Conservation (phyloP, 805 yeast species). For the Metschnikowia similis region DNA sequence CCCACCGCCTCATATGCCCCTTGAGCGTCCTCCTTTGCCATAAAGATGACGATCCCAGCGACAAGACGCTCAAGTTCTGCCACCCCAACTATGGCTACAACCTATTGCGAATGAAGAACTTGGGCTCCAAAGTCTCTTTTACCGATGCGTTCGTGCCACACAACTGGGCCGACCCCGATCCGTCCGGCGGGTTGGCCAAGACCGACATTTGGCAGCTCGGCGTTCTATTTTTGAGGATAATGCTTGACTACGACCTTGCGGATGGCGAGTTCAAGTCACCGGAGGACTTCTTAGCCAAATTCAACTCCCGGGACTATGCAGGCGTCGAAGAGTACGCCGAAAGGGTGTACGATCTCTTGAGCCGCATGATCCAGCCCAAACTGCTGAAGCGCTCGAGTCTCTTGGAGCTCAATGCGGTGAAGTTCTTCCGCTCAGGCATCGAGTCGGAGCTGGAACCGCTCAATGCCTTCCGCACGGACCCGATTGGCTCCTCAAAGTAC, state of each 20-base stretch:
- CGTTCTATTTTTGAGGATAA: conserved; percentile 50
- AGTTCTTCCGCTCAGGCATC: conserved; percentile 70
- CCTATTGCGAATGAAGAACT: conserved; percentile 22
- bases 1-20: conserved; percentile 65
- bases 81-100: conserved; percentile 49
- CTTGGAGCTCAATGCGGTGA: conserved; percentile 76
- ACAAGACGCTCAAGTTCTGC: conserved; percentile 54
- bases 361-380: conserved; percentile 58
- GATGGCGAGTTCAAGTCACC: conserved; percentile 55
- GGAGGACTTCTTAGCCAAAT: conserved; percentile 31
- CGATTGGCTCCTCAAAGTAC: conserved; percentile 13
- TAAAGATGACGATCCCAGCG: conserved; percentile 31
- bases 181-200: conserved; percentile 49
- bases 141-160: conserved; percentile 20
- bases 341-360: conserved; percentile 61
- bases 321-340: conserved; percentile 66
- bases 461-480: neutral
- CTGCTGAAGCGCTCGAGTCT: conserved; percentile 76
- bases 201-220: conserved; percentile 96
- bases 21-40: conserved; percentile 42
- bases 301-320: conserved; percentile 32
- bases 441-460: conserved; percentile 3
- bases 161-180: conserved; percentile 81
- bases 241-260: conserved; percentile 51
- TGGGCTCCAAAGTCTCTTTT: conserved; percentile 4